A percentile compares a stretch with the other conserved stretches of the same genome.
phyloP scores from a whole-genome alignment of 2,329 filamentous ascomycete species.

The Colletotrichum lindemuthianum region DNA sequence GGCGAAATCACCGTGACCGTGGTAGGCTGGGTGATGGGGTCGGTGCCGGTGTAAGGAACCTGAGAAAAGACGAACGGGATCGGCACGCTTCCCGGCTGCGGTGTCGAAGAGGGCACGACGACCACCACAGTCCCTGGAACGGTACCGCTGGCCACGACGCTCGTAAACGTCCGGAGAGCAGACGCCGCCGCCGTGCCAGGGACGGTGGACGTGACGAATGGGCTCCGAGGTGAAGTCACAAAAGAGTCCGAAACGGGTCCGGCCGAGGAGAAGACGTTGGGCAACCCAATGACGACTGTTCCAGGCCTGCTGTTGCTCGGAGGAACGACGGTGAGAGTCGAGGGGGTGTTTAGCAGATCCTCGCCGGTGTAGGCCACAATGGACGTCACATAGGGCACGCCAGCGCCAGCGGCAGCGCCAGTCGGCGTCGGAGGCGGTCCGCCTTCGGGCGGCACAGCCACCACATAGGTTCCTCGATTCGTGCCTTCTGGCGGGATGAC shows the following conservation, averaged over 20 bases:
- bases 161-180: not conserved
- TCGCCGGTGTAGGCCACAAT: constrained; percentile 17
- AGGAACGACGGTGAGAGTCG: constrained; percentile 23
- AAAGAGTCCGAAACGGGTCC: constrained; percentile 3
- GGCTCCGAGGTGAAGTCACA: constrained; percentile 5
- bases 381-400: constrained; percentile 3
- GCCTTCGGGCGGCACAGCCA: constrained; percentile 9
- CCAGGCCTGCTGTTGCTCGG: constrained; percentile 23
- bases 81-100: not conserved
- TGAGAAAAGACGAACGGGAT: constrained; percentile 1
- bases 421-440: not conserved
- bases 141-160: not conserved
- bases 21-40: not conserved
- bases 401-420: not conserved
- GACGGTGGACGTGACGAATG: constrained; percentile 4
- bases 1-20: constrained; percentile 19
- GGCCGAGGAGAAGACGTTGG: not conserved
- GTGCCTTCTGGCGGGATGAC: constrained; percentile 7
- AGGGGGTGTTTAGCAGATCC: constrained; percentile 11
- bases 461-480: constrained; percentile 10
- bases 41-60: constrained; percentile 10
- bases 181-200: not conserved
- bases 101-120: not conserved
- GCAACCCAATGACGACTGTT: constrained; percentile 24
- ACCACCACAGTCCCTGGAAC: constrained; percentile 1